Evolutionary conservation across 306 rosid species (phyloP).

Genomic region (Cucumis hystrix): DNA sequence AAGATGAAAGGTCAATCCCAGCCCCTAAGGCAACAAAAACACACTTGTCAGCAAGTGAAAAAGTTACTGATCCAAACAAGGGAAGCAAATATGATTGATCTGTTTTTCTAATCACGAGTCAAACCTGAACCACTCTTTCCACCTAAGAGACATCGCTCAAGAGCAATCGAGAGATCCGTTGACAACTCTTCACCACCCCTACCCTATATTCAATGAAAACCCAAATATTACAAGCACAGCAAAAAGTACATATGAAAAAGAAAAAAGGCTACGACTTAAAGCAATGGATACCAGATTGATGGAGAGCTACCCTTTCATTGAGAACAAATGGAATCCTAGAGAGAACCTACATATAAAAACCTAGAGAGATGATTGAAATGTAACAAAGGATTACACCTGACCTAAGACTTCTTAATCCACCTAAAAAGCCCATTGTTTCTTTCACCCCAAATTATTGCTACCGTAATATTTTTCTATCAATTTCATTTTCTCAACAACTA

Average conservation of each 20-base stretch:
- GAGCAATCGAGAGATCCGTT: constrained; percentile 52
- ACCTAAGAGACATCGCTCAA: constrained; percentile 65
- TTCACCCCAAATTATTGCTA: no score
- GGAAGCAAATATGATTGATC: background rate
- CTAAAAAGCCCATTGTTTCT: no score
- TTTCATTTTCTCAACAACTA: no score
- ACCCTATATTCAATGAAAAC: constrained; percentile 29
- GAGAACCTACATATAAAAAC: no score
- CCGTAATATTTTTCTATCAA: no score
- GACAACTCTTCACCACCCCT: constrained; percentile 89
- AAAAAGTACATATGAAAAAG: background rate
- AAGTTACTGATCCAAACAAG: background rate
- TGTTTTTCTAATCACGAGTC: background rate
- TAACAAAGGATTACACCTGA: no score
- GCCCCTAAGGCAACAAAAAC: constrained; percentile 36
- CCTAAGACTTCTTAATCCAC: no score
- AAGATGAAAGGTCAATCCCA: constrained; percentile 67
- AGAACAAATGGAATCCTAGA: no score
- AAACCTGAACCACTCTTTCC: constrained; percentile 75
- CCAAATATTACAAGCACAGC: background rate
- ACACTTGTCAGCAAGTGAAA: constrained; percentile 1
- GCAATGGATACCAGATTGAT: background rate
- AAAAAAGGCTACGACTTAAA: background rate
- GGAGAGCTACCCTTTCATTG: no score
- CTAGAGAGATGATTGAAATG: no score